Conservation (phyloP, 2,329 filamentous ascomycete genomes). For the Fusarium gaditjirri region DNA sequence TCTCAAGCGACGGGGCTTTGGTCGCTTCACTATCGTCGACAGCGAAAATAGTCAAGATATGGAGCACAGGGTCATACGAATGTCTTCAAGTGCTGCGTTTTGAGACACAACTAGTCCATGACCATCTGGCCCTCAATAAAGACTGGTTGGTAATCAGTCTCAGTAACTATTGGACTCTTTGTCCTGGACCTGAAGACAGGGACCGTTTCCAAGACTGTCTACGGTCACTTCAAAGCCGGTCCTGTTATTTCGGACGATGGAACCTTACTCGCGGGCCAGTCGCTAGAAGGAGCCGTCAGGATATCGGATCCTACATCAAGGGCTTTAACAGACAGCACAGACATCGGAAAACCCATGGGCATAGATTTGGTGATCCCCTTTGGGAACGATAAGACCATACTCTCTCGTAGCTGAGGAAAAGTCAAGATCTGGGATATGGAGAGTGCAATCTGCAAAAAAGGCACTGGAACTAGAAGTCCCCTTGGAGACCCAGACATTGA, state of each 20-base stretch:
- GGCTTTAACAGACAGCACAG: background rate
- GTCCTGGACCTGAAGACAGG: background rate
- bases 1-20: background rate
- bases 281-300: background rate
- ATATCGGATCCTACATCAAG: background rate
- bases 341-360: accelerated
- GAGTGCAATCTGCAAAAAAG: background rate
- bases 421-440: background rate
- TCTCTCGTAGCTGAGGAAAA: accelerated
- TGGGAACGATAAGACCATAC: background rate
- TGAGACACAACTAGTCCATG: background rate
- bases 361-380: background rate
- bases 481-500: too few relatives aligned
- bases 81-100: background rate
- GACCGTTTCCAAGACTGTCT: background rate
- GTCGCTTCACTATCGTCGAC: background rate
- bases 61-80: background rate
- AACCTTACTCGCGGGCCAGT: background rate
- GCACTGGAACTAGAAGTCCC: background rate
- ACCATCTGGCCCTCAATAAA: background rate
- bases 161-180: too few relatives aligned
- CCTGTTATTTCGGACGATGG: background rate
- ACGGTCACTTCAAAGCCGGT: background rate
- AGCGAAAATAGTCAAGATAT: background rate
- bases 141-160: background rate